phyloP scores from a whole-genome alignment of 2,329 filamentous ascomycete species.

The Aspergillus proliferans region DNA sequence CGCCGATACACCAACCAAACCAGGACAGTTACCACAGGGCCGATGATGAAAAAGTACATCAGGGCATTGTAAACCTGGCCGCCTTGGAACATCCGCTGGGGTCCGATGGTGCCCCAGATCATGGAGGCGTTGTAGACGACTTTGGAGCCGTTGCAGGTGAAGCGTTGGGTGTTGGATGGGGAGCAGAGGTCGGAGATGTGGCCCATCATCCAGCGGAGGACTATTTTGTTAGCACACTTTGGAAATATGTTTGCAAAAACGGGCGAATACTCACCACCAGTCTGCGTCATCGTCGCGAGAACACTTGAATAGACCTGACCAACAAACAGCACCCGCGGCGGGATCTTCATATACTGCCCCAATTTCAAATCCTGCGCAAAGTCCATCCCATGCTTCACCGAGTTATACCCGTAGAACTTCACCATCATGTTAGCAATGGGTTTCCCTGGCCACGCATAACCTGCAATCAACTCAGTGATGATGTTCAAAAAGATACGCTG shows the following conservation, averaged over 20 bases:
- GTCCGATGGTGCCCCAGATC: constrained; percentile 30
- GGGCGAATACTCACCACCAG: constrained; percentile 18
- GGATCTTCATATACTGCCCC: constrained; percentile 29
- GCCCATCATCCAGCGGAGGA: constrained; percentile 28
- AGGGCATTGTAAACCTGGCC: constrained; percentile 25
- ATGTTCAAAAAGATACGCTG: constrained; percentile 27
- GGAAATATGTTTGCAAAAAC: not conserved
- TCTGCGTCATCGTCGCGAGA: constrained; percentile 26
- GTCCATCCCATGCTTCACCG: constrained; percentile 28
- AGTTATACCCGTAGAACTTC: constrained; percentile 29
- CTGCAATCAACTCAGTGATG: constrained; percentile 28
- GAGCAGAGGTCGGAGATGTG: constrained; percentile 23
- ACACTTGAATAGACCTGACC: constrained; percentile 30
- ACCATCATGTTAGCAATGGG: constrained; percentile 34
- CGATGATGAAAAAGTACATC: constrained; percentile 29
- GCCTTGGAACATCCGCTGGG: constrained; percentile 26
- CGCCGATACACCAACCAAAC: constrained; percentile 23
- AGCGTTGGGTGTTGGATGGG: constrained; percentile 24
- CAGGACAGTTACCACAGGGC: constrained; percentile 25
- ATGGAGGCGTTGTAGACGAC: constrained; percentile 29
- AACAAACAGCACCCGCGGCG: constrained; percentile 26
- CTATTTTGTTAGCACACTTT: constrained; percentile 5
- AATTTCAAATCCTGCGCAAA: constrained; percentile 29
- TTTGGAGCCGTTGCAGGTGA: constrained; percentile 28
- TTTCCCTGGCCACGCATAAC: constrained; percentile 27